Conservation (phyloP, 345 rosid species). For the Melaleuca alternifolia region DNA sequence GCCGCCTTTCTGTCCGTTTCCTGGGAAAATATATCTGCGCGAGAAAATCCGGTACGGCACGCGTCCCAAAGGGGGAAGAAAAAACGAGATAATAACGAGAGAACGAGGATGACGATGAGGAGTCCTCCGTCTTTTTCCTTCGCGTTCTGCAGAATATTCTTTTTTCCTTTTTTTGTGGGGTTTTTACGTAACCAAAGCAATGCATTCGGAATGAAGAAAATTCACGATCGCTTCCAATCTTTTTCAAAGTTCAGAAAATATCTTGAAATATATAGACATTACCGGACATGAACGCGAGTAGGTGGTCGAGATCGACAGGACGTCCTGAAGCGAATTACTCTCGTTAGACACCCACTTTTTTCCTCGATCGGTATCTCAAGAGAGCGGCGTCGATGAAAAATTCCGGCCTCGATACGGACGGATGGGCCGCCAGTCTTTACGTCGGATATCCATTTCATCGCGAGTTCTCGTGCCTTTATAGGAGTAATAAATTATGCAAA, state of each 20-base stretch:
- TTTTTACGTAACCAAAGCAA: no score
- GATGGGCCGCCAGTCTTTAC: background rate
- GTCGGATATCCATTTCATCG: background rate
- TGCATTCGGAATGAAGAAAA: no score
- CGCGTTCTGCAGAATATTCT: background rate
- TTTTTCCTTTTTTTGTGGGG: background rate
- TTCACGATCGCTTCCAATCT: background rate
- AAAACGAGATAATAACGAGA: background rate
- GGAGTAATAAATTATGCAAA: background rate
- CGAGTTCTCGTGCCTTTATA: background rate
- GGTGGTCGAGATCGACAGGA: no score
- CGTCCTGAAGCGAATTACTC: background rate
- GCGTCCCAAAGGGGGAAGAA: background rate
- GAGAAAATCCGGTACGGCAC: background rate
- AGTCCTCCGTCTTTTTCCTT: background rate
- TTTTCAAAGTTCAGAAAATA: no score
- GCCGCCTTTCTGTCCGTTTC: background rate
- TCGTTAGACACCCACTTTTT: accelerated
- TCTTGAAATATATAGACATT: no score
- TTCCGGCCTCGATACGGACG: accelerated
- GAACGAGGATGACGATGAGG: background rate
- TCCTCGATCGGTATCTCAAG: background rate
- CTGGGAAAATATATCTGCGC: background rate
- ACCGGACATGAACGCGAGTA: no score
- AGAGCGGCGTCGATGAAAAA: accelerated